Evolutionary conservation across 2,329 filamentous ascomycete species (phyloP).

Genomic region (Fusarium sterilihyphosum): DNA sequence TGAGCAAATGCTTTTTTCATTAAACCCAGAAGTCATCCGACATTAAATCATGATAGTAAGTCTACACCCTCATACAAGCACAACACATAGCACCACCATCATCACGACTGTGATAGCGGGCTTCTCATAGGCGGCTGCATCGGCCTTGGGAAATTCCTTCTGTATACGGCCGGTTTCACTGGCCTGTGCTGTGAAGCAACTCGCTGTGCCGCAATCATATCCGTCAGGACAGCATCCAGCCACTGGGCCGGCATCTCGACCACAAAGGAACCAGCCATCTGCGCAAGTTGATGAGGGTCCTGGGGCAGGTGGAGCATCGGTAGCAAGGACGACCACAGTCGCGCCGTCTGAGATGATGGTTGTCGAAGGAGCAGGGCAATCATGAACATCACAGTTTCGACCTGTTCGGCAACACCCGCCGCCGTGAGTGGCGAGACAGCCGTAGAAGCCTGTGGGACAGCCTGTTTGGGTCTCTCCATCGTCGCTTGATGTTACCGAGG

Average conservation of each 20-base stretch:
- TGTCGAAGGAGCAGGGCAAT: constrained; percentile 73
- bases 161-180: constrained; percentile 66
- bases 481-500: constrained; percentile 47
- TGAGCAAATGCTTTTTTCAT: background rate
- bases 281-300: constrained; percentile 68
- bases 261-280: constrained; percentile 80
- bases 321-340: constrained; percentile 75
- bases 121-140: background rate
- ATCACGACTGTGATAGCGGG: constrained; percentile 20
- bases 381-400: constrained; percentile 82
- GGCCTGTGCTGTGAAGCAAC: constrained; percentile 69
- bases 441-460: constrained; percentile 93
- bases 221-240: constrained; percentile 87
- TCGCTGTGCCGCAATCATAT: constrained; percentile 76
- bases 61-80: constrained; percentile 7
- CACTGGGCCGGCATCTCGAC: constrained; percentile 64
- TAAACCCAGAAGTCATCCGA: constrained; percentile 3
- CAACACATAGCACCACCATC: constrained; percentile 2
- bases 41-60: constrained; percentile 1
- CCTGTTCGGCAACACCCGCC: constrained; percentile 89
- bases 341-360: constrained; percentile 74
- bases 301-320: constrained; percentile 56
- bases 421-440: constrained; percentile 84
- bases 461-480: constrained; percentile 50
- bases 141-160: constrained; percentile 58